Evolutionary conservation across 2,329 filamentous ascomycete species (phyloP), one percentile per base, ranked within the genome.

Genomic region (Aspergillus melleus): DNA sequence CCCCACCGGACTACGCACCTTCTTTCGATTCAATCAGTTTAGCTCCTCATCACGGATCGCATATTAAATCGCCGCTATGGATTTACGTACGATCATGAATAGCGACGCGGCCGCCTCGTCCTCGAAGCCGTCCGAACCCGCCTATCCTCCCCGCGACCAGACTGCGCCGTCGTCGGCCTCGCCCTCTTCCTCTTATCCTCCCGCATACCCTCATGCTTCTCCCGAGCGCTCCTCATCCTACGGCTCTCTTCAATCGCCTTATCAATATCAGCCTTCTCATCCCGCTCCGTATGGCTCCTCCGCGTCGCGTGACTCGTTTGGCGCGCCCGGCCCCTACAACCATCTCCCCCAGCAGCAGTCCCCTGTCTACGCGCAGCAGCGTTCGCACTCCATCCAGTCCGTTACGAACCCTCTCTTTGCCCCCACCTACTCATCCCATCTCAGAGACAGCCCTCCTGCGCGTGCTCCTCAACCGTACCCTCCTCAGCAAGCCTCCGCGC

Each of bases 81-180:
- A 83, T 73, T 76, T 83, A 70, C 78, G 80, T 71, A 81, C 79
- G 57, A 83, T 83, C 67, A 80, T 83, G 76, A 83, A 83, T 70
- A 78, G 57, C 64, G 77, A 79, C 67, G 71, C 69, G 61, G 71
- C 70, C 52, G 70, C 68, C 62, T 70, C 69, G 56, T 65, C 74
- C 58, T 72, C 66, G 50, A 67, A 68, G 59, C 63, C 63, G 24
- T 67, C 69, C 39, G 73, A 74, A 59, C 59, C 65, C n/a, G 55
- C 60, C 53, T 66, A 66, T 63, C 59, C 66, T 61, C 61, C 66
- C 53, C 69, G 69, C 64, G 72, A 67, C 56, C 63, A 67, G 52
- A 67, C 67, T 59, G 55, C 65, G 29, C 58, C 66, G 26, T 62
- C 36, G 16, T n/a, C 36, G 36, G 32, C 32, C 32, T 42, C 36